Base-by-base conservation (phyloP, 2,329 filamentous ascomycete species). In the Podosphaera aphanis region DNA sequence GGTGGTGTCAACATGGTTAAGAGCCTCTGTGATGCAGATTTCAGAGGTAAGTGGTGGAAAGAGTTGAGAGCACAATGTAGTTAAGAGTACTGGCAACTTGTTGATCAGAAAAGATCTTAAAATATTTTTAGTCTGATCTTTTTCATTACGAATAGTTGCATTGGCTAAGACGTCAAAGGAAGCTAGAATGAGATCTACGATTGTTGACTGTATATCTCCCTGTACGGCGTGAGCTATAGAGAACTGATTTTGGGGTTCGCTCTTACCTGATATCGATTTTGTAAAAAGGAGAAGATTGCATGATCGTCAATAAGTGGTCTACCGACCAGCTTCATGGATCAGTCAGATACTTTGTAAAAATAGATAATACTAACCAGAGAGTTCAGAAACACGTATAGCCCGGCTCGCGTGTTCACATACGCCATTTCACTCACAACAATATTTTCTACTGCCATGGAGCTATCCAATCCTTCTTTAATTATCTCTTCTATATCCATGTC, bases 81-180 rank as follows among this genome's bases (percentile, higher is more conserved):
- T 63, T 13, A 83, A 63, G 7, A 82, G 65, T 2, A 70, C 54
- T 0, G 79, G 79, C 2, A 83, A 60, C 55, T 76, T 69, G 71
- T 85, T 74, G 53, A 92, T 79, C 20, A 98, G 67, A 58, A 90
- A 98, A 0, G 86, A 92, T 31, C 84, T 79, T 44, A 93, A 69
- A 16, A 88, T 63, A 48, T 85, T 78, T 47, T 83, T 70, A 0
- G 68, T 70, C 45, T 73, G 66, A 16, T 61, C 60, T 7, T 71
- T 64, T 55, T 79, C 73, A 40, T 67, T 71, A 33, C 81, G 74
- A 53, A 90, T 83, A 50, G 88, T 81, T 4, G 81, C 80, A 56
- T 93, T 93, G 31, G 85, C 82, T 15, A 98, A 67, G 4, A 92
- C 71, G 55, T 95, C 86, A 56, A 98, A 95, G 0, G 85, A 78